phyloP scores from a whole-genome alignment of 2,329 filamentous ascomycete genomes.

The Phialophora verrucosa region DNA sequence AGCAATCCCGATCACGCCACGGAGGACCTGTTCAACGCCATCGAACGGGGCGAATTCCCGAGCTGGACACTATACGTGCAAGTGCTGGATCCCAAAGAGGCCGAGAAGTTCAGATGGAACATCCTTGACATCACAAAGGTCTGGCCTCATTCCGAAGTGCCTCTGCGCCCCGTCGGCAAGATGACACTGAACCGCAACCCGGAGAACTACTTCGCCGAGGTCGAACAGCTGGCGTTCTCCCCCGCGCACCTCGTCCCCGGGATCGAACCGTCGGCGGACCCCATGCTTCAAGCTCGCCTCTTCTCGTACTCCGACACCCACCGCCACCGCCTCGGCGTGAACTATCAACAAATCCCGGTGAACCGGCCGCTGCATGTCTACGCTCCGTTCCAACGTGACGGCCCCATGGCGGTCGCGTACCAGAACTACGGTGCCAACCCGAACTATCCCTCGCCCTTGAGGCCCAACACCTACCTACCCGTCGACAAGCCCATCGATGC shows the following conservation, averaged over 20 bases:
- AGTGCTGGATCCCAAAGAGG: slow-evolving; percentile 66
- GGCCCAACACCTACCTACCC: slow-evolving; percentile 49
- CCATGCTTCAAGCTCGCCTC: slow-evolving; percentile 65
- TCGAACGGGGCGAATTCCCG: slow-evolving; percentile 65
- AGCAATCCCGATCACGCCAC: slow-evolving; percentile 63
- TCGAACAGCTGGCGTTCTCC: slow-evolving; percentile 71
- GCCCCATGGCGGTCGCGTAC: slow-evolving; percentile 42
- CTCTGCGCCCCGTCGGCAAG: slow-evolving; percentile 60
- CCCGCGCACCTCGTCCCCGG: slow-evolving; percentile 69
- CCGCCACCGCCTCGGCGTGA: slow-evolving; percentile 49
- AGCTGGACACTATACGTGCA: slow-evolving; percentile 70
- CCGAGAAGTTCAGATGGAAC: slow-evolving; percentile 66
- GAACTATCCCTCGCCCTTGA: slow-evolving; percentile 55
- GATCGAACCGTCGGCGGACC: slow-evolving; percentile 66
- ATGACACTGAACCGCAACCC: slow-evolving; percentile 60
- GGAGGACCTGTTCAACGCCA: slow-evolving; percentile 68
- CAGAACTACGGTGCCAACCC: slow-evolving; percentile 65
- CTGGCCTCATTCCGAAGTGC: slow-evolving; percentile 69
- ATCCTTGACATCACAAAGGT: slow-evolving; percentile 73
- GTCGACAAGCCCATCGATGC: slow-evolving; percentile 43
- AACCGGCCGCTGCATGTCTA: slow-evolving; percentile 46
- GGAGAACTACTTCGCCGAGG: slow-evolving; percentile 68
- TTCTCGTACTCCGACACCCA: slow-evolving; percentile 65
- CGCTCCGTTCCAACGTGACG: slow-evolving; percentile 60
- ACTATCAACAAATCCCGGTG: slow-evolving; percentile 50